A percentile compares a stretch with the other conserved stretches of the same genome.
phyloP scores from a whole-genome alignment of 1,139 yeast genomes.

The Pichiaceae sp. region DNA sequence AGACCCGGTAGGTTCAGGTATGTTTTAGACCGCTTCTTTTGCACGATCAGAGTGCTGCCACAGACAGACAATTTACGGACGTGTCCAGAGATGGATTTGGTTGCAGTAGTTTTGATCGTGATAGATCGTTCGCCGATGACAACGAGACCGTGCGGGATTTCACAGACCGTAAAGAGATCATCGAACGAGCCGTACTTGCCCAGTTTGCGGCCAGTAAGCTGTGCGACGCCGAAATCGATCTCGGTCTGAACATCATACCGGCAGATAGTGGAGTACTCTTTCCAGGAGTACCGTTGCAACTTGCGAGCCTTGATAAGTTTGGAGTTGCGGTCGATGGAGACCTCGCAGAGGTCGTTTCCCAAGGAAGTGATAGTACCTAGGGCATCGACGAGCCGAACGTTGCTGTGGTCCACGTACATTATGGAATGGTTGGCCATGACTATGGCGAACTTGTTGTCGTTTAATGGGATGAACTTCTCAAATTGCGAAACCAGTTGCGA shows the following conservation, averaged over 20 bases:
- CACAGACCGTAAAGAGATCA: not conserved
- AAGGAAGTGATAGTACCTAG: not conserved
- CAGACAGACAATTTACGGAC: too few relatives aligned
- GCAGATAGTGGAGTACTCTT: not conserved
- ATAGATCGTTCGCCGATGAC: not conserved
- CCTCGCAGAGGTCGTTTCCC: not conserved
- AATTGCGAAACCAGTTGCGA: constrained; percentile 16
- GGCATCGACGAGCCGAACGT: not conserved
- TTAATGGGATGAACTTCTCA: constrained; percentile 9
- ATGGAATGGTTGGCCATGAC: constrained; percentile 13
- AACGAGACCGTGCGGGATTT: not conserved
- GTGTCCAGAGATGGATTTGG: too few relatives aligned
- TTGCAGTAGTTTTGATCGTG: not conserved
- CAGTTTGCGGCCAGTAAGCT: not conserved
- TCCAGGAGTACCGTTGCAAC: not conserved
- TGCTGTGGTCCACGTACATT: constrained; percentile 8
- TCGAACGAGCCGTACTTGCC: not conserved
- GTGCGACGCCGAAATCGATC: not conserved
- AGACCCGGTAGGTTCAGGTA: too few relatives aligned
- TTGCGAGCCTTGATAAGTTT: not conserved
- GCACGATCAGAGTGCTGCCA: too few relatives aligned
- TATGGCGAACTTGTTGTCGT: constrained; percentile 9
- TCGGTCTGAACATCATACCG: not conserved
- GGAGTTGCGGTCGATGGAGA: not conserved
- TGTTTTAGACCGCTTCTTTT: too few relatives aligned